Base-by-base conservation (phyloP, 768 basidiomycete species). In the Hericium alpestre region DNA sequence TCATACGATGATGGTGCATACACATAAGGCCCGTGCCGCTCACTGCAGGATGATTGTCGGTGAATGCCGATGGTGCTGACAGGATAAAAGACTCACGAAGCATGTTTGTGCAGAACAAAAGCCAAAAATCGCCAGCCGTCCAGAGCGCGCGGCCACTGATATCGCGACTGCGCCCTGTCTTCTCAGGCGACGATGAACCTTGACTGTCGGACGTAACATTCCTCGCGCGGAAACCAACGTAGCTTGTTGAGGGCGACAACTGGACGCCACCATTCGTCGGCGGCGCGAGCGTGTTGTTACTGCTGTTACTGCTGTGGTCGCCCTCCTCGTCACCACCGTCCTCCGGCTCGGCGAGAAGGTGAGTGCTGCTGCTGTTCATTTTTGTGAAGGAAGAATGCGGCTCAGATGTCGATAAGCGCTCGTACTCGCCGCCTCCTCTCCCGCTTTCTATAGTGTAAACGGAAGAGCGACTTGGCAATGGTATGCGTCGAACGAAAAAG, bases 21-120 rank as follows among this genome's bases (percentile, higher is more conserved):
- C 84, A 90, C 84, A 87, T 89, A 40, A 90, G 56, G 3, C 88
- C 87, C 11, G 81, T 86, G 10, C 88, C 88, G 56, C 81, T 80
- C 61, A 88, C 84, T 84, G 56, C 2, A 58, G 25, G 56, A 50
- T 22, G n/a, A 15, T 27, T 9, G 3, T n/a, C 32, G n/a, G 54
- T 37, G 32, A 53, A n/a, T 3, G 48, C 18, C 3, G 39, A 16
- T 27, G 16, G 18, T n/a, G 15, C 50, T 18, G 49, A 27, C 27
- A 46, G 16, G 5, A 25, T 25, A 5, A 25, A 27, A 18, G 4
- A 74, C 84, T 57, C 63, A 87, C 85, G 70, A 25, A 86, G 69
- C 0, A 76, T 74, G 38, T 83, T 74, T 32, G 85, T 80, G 0
- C 62, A 53, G 55, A 79, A 81, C 18, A 89, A 62, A 15, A 87